Evolutionary conservation across 257 asterid genomes (phyloP).

Genomic region (Sherardia arvensis): DNA sequence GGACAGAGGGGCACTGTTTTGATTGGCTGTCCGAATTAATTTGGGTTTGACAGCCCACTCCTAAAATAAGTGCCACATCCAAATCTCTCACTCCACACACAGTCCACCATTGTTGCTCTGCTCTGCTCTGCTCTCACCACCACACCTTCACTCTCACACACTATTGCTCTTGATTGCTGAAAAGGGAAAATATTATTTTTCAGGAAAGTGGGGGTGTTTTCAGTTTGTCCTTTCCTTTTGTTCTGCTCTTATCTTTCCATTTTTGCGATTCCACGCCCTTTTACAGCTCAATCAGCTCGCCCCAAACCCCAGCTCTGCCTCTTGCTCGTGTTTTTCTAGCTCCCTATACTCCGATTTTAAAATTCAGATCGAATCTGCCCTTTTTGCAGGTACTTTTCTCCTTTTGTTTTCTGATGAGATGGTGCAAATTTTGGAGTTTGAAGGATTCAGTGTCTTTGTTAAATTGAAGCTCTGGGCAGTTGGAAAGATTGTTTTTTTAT

Average conservation of each 20-base stretch:
- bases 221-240: neutral
- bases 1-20: neutral
- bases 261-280: slow-evolving; percentile 4
- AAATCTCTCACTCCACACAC: slow-evolving; percentile 3
- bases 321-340: neutral
- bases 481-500: neutral
- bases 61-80: slow-evolving; percentile 7
- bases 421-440: neutral
- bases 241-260: slow-evolving; percentile 6
- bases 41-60: neutral
- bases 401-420: neutral
- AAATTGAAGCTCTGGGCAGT: neutral
- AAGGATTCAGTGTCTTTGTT: neutral
- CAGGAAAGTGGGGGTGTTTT: neutral
- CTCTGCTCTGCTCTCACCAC: neutral
- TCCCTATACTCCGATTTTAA: neutral
- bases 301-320: neutral
- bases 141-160: slow-evolving; percentile 1
- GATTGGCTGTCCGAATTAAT: slow-evolving; percentile 1
- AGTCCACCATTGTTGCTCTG: neutral
- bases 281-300: slow-evolving; percentile 19
- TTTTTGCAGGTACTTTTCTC: slow-evolving; percentile 7
- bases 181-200: neutral
- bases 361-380: slow-evolving; percentile 17
- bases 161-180: neutral